Percentiles rank a stretch among this genome's conserved stretches.
phyloP scores from a whole-genome alignment of 441 rosid genomes.

The Aleurites moluccanus region DNA sequence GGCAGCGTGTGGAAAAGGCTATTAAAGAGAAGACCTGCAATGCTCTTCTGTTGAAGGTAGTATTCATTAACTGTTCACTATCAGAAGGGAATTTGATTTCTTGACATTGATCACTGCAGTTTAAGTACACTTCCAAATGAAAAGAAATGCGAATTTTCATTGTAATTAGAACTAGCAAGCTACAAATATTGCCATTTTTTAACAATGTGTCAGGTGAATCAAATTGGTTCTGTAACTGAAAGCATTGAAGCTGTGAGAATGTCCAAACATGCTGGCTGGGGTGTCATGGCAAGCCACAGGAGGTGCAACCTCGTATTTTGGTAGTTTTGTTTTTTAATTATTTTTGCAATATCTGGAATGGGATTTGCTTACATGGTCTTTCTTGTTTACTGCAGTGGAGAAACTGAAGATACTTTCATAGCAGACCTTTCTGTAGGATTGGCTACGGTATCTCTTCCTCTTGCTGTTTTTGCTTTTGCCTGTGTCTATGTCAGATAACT shows the following conservation, averaged over 20 bases:
- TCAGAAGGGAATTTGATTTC: neutral
- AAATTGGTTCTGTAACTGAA: conserved; percentile 95
- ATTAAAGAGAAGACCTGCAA: conserved; percentile 87
- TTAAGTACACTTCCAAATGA: neutral
- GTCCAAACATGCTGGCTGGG: conserved; percentile 96
- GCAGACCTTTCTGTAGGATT: conserved; percentile 92
- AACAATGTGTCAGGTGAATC: conserved; percentile 66
- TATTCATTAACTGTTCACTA: neutral
- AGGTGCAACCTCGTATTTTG: conserved; percentile 30
- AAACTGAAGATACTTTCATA: conserved; percentile 96
- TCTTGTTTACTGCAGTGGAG: conserved; percentile 70
- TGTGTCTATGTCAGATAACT: neutral
- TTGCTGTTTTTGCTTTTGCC: neutral
- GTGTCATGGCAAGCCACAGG: conserved; percentile 91
- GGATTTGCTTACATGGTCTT: neutral
- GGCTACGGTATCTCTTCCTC: conserved; percentile 58
- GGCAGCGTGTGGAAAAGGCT: conserved; percentile 89
- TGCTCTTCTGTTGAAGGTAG: conserved; percentile 92
- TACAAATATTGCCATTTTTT: neutral
- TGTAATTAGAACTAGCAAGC: neutral
- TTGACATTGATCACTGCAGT: neutral
- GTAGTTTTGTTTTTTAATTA: neutral
- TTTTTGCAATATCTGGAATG: neutral
- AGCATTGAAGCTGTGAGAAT: conserved; percentile 97
- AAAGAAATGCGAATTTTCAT: neutral